phyloP scores from a whole-genome alignment of 441 rosid species.

The Pelargonium citronellum region DNA sequence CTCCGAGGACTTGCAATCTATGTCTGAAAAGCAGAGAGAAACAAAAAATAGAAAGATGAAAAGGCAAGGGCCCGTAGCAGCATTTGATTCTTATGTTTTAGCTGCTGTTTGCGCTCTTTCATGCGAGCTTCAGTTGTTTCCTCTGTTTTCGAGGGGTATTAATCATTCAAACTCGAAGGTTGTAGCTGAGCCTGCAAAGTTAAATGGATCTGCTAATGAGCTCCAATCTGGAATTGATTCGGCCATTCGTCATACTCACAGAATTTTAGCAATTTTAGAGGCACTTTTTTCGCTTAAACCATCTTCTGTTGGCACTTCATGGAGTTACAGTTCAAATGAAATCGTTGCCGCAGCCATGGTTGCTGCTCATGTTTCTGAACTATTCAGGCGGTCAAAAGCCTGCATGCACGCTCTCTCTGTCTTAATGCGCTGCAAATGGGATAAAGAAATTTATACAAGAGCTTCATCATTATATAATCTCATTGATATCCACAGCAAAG shows the following conservation, averaged over 20 bases:
- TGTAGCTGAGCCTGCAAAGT: slow-evolving; percentile 43
- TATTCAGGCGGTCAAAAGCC: slow-evolving; percentile 88
- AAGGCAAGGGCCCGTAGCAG: slow-evolving; percentile 93
- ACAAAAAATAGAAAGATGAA: slow-evolving; percentile 45
- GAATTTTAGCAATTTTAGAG: slow-evolving; percentile 85
- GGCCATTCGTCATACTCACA: slow-evolving; percentile 82
- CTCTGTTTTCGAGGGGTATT: slow-evolving; percentile 58
- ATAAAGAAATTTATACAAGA: slow-evolving; percentile 69
- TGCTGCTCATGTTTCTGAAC: slow-evolving; percentile 96
- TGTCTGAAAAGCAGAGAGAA: slow-evolving; percentile 38
- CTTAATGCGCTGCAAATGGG: slow-evolving; percentile 91
- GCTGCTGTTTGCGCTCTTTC: slow-evolving; percentile 99
- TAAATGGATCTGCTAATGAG: slow-evolving; percentile 57
- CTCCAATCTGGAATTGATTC: slow-evolving; percentile 56
- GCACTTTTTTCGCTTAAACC: slow-evolving; percentile 95
- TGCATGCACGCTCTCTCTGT: slow-evolving; percentile 83
- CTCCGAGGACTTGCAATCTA: slow-evolving; percentile 32
- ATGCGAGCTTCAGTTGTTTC: slow-evolving; percentile 90
- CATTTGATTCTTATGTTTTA: slow-evolving; percentile 94
- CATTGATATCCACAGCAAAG: slow-evolving; percentile 91
- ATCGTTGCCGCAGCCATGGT: slow-evolving; percentile 99
- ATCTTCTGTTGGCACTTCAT: slow-evolving; percentile 91
- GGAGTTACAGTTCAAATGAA: slow-evolving; percentile 95
- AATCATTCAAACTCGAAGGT: slow-evolving; percentile 41
- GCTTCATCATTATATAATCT: slow-evolving; percentile 90